Conservation (phyloP, 2,329 filamentous ascomycete species). For the Botrytis aclada region DNA sequence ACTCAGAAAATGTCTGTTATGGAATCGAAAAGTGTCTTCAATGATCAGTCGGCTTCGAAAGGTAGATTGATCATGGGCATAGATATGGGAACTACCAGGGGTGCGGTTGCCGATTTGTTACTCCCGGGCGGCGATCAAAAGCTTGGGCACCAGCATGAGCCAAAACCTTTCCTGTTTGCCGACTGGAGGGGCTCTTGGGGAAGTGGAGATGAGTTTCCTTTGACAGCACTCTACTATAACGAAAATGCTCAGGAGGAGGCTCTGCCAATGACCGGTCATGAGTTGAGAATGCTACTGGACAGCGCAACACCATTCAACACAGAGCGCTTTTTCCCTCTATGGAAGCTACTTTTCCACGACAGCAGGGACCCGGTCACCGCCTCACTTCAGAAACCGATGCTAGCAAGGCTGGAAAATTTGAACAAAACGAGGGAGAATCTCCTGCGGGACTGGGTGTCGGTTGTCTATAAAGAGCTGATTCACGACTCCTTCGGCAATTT, state of each 20-base stretch:
- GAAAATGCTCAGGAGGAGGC: background rate
- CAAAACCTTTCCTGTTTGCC: background rate
- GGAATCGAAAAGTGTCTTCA: background rate
- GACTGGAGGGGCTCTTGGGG: background rate
- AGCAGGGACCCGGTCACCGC: background rate
- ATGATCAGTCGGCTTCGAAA: background rate
- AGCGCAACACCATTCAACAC: background rate
- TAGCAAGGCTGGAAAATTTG: background rate
- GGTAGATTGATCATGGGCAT: slow-evolving; percentile 1
- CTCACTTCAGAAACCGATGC: background rate
- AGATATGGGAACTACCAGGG: slow-evolving; percentile 12
- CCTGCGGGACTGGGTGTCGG: background rate
- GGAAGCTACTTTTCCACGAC: slow-evolving; percentile 14
- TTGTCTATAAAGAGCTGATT: background rate
- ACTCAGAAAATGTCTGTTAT: background rate
- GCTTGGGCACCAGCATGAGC: background rate
- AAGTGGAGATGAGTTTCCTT: background rate
- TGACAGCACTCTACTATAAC: background rate
- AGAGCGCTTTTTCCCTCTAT: background rate
- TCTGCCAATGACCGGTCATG: slow-evolving; percentile 4
- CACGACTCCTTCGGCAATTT: background rate
- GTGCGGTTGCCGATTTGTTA: background rate
- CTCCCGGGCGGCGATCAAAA: background rate
- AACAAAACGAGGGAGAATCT: background rate
- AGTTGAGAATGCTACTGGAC: background rate